Evolutionary conservation across 441 rosid genomes (phyloP), one percentile per base, ranked within the genome.

Genomic region (Jatropha multifida): DNA sequence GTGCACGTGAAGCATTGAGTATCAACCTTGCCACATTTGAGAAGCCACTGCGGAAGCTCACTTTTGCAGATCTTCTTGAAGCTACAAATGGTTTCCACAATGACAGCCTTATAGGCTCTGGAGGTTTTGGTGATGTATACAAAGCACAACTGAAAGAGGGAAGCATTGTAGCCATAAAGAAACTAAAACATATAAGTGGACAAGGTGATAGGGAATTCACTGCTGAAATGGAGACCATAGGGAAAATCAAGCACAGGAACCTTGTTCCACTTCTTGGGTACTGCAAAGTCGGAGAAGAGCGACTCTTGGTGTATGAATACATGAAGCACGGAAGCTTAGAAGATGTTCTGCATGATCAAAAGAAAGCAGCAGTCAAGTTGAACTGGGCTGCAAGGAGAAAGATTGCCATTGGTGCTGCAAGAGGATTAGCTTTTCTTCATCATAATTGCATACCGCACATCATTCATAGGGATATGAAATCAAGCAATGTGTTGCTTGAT

Each of bases 161-260:
- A 65, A 92, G 88, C 18, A 81, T 86, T 3, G 95, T 90, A 9
- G 99, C 99, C 7, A 94, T 96, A 82, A 96, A 96, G 91, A 96
- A 96, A 68, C 83, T 96, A 71, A 92, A 89, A 59, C 94, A 91
- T 46, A 83, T 96, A 48, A 94, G 97, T 44, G 98, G 98, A 76
- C 98, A 96, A 81, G 99, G 99, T 0, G 98, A 96, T 65, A 78
- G 98, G 63, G 99, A 96, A 82, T 96, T 96, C 88, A 92, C 87
- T 51, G 97, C 99, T 1, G 99, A 96, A 78, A 96, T 96, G 99
- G 98, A 96, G 75, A 96, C 99, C 15, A 90, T 94, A 2, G 99
- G 99, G 68, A 94, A 91, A 80, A 92, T 96, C 86, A 96, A 92
- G 91, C 98, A 96, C 82, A 70, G 89, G 60, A 96, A 94, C 84